Percentiles rank a stretch among this genome's conserved stretches.
Evolutionary conservation across 352 stramenopile genomes (phyloP).

Genomic region (Globisporangium splendens): DNA sequence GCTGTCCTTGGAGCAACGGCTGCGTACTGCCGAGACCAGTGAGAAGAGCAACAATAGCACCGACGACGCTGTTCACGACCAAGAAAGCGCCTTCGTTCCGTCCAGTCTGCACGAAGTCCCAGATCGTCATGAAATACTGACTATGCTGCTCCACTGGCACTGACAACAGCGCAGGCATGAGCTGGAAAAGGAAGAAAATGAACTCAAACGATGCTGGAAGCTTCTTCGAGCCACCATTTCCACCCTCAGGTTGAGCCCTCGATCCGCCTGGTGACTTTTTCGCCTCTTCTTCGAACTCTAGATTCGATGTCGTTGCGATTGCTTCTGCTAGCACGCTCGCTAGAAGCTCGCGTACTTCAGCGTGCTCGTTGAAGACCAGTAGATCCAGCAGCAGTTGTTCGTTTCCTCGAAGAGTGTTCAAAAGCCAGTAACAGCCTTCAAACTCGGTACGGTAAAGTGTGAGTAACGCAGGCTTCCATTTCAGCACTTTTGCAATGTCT

Average conservation of each 20-base stretch:
- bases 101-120: slow-evolving; percentile 75
- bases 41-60: slow-evolving; percentile 64
- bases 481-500: slow-evolving; percentile 63
- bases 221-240: slow-evolving; percentile 21
- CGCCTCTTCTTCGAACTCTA: slow-evolving; percentile 43
- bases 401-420: slow-evolving; percentile 56
- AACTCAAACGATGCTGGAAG: slow-evolving; percentile 81
- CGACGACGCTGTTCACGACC: slow-evolving; percentile 79
- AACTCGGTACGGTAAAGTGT: slow-evolving; percentile 73
- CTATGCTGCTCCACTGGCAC: slow-evolving; percentile 66
- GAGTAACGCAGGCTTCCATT: slow-evolving; percentile 69
- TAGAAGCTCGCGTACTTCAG: slow-evolving; percentile 69
- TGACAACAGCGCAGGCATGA: slow-evolving; percentile 71
- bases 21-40: slow-evolving; percentile 57
- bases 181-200: slow-evolving; percentile 69
- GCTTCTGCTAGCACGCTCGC: slow-evolving; percentile 62
- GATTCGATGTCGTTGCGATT: slow-evolving; percentile 57
- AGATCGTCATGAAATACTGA: slow-evolving; percentile 74
- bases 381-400: slow-evolving; percentile 70
- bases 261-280: neutral
- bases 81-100: slow-evolving; percentile 81
- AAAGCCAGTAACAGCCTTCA: slow-evolving; percentile 64
- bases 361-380: slow-evolving; percentile 63
- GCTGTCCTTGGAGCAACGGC: slow-evolving; percentile 54
- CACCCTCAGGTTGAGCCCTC: neutral